These are phyloP conservation scores for Tetrahymena thermophila DNA, from an alignment of 73 alveolate genomes.

Conservation along the genomic window DNA sequence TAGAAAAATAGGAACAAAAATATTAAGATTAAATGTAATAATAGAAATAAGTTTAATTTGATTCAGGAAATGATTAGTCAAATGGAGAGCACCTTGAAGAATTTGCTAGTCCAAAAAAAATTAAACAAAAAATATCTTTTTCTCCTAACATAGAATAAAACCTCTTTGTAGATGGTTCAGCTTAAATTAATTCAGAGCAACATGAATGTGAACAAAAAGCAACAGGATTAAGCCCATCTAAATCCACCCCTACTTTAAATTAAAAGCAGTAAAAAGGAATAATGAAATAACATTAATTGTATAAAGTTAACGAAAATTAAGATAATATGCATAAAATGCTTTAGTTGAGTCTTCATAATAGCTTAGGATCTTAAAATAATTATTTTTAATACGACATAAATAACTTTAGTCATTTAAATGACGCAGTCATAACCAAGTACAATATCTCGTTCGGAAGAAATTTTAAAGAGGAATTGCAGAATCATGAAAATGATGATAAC, in stretches of 20 bases:
- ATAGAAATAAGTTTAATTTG: background rate
- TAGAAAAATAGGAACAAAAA: background rate
- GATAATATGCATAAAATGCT: background rate
- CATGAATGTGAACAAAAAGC: background rate
- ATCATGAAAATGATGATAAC: background rate
- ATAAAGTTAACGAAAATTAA: background rate
- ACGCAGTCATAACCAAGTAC: background rate
- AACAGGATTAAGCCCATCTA: background rate
- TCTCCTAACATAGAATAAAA: background rate
- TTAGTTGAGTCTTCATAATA: background rate
- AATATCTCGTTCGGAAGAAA: background rate
- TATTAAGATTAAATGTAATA: too few species aligned
- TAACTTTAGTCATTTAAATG: background rate
- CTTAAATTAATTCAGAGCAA: background rate
- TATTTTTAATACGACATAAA: background rate
- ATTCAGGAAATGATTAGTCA: background rate
- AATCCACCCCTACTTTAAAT: background rate
- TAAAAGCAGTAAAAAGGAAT: background rate
- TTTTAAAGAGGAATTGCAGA: background rate
- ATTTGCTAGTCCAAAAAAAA: background rate
- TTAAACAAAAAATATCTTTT: background rate
- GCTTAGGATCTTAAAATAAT: background rate
- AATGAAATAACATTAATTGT: background rate
- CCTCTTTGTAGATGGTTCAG: background rate
- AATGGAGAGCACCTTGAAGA: background rate